Conservation (phyloP, 2,329 filamentous ascomycete species). For the Clonostachys sp. region DNA sequence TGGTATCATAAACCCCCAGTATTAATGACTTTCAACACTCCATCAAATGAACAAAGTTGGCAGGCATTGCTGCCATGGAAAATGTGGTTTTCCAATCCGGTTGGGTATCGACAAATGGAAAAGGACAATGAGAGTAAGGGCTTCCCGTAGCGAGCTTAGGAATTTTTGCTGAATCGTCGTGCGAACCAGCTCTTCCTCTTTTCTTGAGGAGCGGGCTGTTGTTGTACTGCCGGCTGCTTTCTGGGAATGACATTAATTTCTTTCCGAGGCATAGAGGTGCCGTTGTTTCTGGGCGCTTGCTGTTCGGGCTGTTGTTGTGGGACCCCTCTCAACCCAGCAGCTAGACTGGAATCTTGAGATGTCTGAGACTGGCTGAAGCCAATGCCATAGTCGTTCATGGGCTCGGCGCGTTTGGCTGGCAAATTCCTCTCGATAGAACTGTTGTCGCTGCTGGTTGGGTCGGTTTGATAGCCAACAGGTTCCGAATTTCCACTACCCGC, state of each 20-base stretch:
- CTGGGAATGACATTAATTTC: slow-evolving; percentile 13
- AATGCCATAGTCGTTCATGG: slow-evolving; percentile 62
- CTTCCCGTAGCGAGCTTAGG: slow-evolving; percentile 4
- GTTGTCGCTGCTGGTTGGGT: slow-evolving; percentile 84
- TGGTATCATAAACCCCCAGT: no score
- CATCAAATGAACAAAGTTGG: no score
- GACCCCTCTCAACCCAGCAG: slow-evolving; percentile 16
- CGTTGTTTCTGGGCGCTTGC: not conserved
- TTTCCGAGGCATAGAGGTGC: slow-evolving; percentile 6
- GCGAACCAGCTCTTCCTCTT: slow-evolving; percentile 92
- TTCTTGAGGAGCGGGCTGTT: slow-evolving; percentile 32
- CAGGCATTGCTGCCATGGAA: no score
- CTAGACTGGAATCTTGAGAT: slow-evolving; percentile 35
- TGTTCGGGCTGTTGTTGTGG: not conserved
- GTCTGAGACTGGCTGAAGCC: slow-evolving; percentile 39
- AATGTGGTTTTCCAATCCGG: no score
- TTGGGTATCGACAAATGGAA: not conserved
- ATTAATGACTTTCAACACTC: no score
- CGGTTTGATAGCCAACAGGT: slow-evolving; percentile 74
- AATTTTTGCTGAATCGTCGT: slow-evolving; percentile 68
- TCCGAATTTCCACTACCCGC: slow-evolving; percentile 72
- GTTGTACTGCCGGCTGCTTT: slow-evolving; percentile 17
- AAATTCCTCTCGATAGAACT: slow-evolving; percentile 82
- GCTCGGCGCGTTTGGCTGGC: slow-evolving; percentile 46
- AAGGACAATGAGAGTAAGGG: slow-evolving; percentile 1